Conservation (phyloP, 176 grass and related monocot species). For the Canna indica region DNA sequence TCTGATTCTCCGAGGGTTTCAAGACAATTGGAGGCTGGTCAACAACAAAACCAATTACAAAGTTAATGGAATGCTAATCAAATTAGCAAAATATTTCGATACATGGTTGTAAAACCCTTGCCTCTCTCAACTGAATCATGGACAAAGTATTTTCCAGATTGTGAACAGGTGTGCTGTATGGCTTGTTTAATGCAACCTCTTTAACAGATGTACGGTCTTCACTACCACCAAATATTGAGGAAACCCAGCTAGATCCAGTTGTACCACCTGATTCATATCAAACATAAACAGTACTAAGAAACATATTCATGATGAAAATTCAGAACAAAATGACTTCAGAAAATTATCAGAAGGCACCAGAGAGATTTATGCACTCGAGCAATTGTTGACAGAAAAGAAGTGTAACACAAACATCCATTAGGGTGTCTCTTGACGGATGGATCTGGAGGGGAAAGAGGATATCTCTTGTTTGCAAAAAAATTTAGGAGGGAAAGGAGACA, state of each 20-base stretch:
- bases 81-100: slow-evolving; percentile 4
- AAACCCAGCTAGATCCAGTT: slow-evolving; percentile 41
- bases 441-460: too few relatives aligned
- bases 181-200: slow-evolving; percentile 34
- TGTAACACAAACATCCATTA: too few relatives aligned
- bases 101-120: slow-evolving; percentile 22
- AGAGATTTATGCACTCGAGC: too few relatives aligned
- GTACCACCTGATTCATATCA: slow-evolving; percentile 22
- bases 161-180: slow-evolving; percentile 21
- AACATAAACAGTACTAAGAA: slow-evolving; percentile 14
- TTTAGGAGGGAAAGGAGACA: too few relatives aligned
- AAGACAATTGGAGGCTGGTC: slow-evolving; percentile 62
- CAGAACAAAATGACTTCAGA: too few relatives aligned
- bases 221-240: slow-evolving; percentile 26
- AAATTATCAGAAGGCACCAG: too few relatives aligned
- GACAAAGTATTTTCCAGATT: slow-evolving; percentile 34
- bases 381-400: not conserved
- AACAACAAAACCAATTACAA: slow-evolving; percentile 1
- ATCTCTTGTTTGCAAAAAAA: too few relatives aligned
- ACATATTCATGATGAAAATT: too few relatives aligned
- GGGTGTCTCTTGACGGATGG: too few relatives aligned
- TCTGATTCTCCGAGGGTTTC: slow-evolving; percentile 68
- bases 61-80: slow-evolving; percentile 17
- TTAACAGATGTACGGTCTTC: slow-evolving; percentile 28
- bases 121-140: slow-evolving; percentile 69